phyloP scores from a whole-genome alignment of 768 basidiomycete species.

The Tricholoma matsutake region DNA sequence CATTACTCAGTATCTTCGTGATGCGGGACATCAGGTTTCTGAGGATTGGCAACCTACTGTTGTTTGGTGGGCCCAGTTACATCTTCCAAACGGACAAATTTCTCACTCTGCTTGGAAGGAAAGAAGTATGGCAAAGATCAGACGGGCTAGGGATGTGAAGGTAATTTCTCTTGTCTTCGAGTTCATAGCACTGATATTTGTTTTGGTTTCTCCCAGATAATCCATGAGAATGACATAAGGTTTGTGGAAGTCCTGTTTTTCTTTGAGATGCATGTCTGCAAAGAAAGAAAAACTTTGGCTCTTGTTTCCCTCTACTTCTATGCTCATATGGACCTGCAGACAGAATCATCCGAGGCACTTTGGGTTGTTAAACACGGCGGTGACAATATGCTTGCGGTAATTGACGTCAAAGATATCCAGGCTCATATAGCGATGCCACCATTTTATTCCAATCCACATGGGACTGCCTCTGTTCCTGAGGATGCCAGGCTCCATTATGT shows the following conservation, averaged over 20 bases:
- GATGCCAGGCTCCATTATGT: not conserved
- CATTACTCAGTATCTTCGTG: too few relatives aligned
- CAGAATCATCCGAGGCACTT: too few relatives aligned
- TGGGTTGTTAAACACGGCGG: not conserved
- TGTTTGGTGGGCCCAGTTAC: not conserved
- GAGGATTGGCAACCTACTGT: not conserved
- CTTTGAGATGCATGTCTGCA: not conserved
- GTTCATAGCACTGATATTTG: not conserved
- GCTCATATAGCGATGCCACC: not conserved
- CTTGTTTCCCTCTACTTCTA: too few relatives aligned
- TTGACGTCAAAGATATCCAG: not conserved
- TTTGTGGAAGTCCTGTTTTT: not conserved
- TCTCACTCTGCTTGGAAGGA: not conserved
- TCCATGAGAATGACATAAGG: not conserved
- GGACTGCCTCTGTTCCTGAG: not conserved
- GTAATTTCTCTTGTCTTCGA: not conserved
- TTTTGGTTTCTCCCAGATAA: not conserved
- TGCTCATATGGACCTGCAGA: too few relatives aligned
- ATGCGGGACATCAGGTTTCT: not conserved
- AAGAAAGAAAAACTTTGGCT: too few relatives aligned
- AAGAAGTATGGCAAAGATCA: not conserved
- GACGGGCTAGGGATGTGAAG: not conserved
- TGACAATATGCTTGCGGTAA: not conserved
- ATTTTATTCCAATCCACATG: not conserved
- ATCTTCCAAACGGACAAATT: not conserved